Evolutionary conservation across 2,329 filamentous ascomycete genomes (phyloP).

Genomic region (Aspergillus tanneri): DNA sequence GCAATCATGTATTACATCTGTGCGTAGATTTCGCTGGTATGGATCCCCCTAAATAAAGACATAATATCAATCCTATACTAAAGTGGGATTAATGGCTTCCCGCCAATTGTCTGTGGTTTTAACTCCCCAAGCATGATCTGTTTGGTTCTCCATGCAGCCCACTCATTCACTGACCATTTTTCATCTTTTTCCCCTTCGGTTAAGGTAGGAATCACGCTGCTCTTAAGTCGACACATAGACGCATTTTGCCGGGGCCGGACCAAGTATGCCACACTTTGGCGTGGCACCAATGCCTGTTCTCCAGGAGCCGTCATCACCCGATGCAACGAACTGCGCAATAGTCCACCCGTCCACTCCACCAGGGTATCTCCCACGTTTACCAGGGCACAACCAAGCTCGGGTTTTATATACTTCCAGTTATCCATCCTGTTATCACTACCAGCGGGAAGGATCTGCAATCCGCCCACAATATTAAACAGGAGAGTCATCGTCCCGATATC

Average conservation of each 20-base stretch:
- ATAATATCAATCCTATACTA: too few relatives aligned
- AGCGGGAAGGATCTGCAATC: constrained; percentile 36
- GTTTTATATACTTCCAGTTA: constrained; percentile 25
- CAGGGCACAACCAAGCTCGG: constrained; percentile 30
- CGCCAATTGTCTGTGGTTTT: too few relatives aligned
- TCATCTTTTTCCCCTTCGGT: constrained; percentile 12
- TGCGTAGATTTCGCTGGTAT: too few relatives aligned
- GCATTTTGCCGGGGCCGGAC: constrained; percentile 15
- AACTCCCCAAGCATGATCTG: constrained; percentile 14
- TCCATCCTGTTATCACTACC: constrained; percentile 11
- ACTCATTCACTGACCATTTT: constrained; percentile 12
- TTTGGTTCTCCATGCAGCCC: constrained; percentile 11
- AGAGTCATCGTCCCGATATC: constrained; percentile 42
- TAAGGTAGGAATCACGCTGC: constrained; percentile 13
- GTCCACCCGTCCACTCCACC: constrained; percentile 46
- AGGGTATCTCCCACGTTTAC: constrained; percentile 52
- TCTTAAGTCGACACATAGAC: constrained; percentile 15
- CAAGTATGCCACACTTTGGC: constrained; percentile 22
- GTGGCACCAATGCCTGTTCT: constrained; percentile 15
- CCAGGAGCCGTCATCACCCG: constrained; percentile 26
- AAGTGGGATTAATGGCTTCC: too few relatives aligned
- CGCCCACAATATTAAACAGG: constrained; percentile 38
- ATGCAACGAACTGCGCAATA: constrained; percentile 33
- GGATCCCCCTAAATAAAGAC: too few relatives aligned
- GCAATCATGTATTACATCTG: too few relatives aligned